Percentiles rank a stretch among this genome's conserved stretches.
Evolutionary conservation across 352 stramenopile genomes (phyloP).

Genomic region (Globisporangium abappressorium): DNA sequence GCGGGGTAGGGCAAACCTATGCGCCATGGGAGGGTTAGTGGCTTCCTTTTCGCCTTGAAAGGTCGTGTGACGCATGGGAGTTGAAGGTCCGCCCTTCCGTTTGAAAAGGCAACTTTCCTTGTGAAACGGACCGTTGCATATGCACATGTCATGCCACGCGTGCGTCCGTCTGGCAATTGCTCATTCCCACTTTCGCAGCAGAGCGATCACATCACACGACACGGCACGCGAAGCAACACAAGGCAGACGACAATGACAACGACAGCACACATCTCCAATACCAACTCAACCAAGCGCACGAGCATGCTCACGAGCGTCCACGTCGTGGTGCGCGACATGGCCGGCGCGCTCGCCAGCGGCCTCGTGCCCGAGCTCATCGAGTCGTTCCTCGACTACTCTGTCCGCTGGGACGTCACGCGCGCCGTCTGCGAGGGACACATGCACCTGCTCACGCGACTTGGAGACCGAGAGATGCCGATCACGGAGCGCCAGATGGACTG

Average conservation of each 20-base stretch:
- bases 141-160: too few species aligned
- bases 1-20: not conserved
- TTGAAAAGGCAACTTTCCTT: not conserved
- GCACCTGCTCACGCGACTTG: conserved; percentile 10
- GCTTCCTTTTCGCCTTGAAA: not conserved
- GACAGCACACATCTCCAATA: not conserved
- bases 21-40: not conserved
- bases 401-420: conserved; percentile 3
- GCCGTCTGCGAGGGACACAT: conserved; percentile 13
- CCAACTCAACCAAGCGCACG: conserved; percentile 3
- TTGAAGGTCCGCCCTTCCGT: not conserved
- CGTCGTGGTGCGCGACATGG: conserved; percentile 32
- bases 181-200: conserved; percentile 2
- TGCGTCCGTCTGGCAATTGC: not conserved
- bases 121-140: not conserved
- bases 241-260: not conserved
- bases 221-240: not conserved
- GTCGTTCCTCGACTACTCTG: conserved; percentile 11
- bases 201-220: not conserved
- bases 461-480: conserved; percentile 2
- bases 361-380: conserved; percentile 28
- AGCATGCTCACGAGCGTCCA: conserved; percentile 39
- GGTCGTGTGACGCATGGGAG: not conserved
- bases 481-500: conserved; percentile 13
- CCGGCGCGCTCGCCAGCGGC: conserved; percentile 26